Base-by-base conservation (phyloP, 75 land plant genomes). In the Selaginella tamariscina region DNA sequence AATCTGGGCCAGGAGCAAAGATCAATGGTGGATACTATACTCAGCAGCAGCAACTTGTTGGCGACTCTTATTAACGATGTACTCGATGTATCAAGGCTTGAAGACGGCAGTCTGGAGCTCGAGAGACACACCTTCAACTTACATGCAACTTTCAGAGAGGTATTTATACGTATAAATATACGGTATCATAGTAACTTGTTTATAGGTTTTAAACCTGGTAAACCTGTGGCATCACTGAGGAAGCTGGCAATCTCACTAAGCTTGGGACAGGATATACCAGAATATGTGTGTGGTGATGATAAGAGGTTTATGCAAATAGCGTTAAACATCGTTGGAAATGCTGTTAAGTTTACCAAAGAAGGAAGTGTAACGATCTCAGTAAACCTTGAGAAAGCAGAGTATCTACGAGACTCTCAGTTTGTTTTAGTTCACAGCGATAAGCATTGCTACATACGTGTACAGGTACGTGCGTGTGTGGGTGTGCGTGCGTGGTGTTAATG, bases 61-160 rank as follows among this genome's bases (percentile, higher is more conserved):
- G 82, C 85, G 27, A 88, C 93, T 18, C 83, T 91, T 1, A 84
- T 88, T 28, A 84, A 85, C 77, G 97, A 91, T 77, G 93, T 91
- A 33, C 68, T 91, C 9, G 97, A 91, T 75, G 81, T 91, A 66
- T 88, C 93, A 8, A 82, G 77, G 69, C 83, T 91, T 21, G 97
- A 91, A 73, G 97, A 91, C 74, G 97, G 94, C 18, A 91, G 87
- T 67, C 74, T 91, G 33, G 80, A 85, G 56, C 70, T 91, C 28
- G 85, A 88, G 32, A 68, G 44, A 26, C 82, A 65, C 39, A 56
- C 63, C 1, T 88, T 91, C 69, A 80, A 88, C 70, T 82, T 88
- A 33, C 87, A 80, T 65, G 70, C 64, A 8, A 63, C 80, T 65
- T 84, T 91, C 66, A 69, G 59, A 75, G 94, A 91, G 86, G 97